Evolutionary conservation across 1,284 basidiomycete species (phyloP).

Genomic region (Pseudozyma sp.): DNA sequence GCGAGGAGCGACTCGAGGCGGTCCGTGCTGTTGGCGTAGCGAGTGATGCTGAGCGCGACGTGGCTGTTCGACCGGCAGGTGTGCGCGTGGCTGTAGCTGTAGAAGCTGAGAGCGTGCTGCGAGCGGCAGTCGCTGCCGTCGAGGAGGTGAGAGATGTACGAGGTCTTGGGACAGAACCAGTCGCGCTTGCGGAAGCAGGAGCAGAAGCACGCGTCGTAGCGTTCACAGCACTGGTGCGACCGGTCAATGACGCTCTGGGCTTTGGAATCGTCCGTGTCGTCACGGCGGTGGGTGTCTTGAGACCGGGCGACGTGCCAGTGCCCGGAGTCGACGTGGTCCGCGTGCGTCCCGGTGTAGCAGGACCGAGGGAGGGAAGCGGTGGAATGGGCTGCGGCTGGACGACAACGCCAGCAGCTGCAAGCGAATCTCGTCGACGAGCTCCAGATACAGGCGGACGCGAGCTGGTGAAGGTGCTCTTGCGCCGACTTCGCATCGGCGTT

Average conservation of each 20-base stretch:
- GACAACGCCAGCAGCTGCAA: constrained; percentile 18
- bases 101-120: constrained; percentile 1
- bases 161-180: constrained; percentile 13
- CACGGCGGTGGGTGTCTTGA: constrained; percentile 28
- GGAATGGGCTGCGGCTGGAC: constrained; percentile 29
- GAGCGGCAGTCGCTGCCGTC: not conserved
- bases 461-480: constrained; percentile 42
- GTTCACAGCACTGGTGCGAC: constrained; percentile 3
- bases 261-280: constrained; percentile 20
- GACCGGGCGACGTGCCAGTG: constrained; percentile 5
- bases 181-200: not conserved
- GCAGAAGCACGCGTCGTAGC: constrained; percentile 22
- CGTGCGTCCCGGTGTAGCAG: constrained; percentile 20
- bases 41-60: constrained; percentile 25
- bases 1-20: constrained; percentile 7
- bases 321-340: constrained; percentile 2
- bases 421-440: constrained; percentile 30
- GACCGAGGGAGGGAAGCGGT: constrained; percentile 24
- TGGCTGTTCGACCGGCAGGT: constrained; percentile 2
- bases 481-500: constrained; percentile 39
- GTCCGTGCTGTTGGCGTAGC: constrained; percentile 20
- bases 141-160: constrained; percentile 23
- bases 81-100: not conserved
- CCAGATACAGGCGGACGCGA: constrained; percentile 42
- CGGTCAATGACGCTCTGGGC: constrained; percentile 24